These are phyloP conservation scores for Aspergillus egyptiacus DNA, from an alignment of 495 filamentous ascomycete species.

Conservation along the genomic window DNA sequence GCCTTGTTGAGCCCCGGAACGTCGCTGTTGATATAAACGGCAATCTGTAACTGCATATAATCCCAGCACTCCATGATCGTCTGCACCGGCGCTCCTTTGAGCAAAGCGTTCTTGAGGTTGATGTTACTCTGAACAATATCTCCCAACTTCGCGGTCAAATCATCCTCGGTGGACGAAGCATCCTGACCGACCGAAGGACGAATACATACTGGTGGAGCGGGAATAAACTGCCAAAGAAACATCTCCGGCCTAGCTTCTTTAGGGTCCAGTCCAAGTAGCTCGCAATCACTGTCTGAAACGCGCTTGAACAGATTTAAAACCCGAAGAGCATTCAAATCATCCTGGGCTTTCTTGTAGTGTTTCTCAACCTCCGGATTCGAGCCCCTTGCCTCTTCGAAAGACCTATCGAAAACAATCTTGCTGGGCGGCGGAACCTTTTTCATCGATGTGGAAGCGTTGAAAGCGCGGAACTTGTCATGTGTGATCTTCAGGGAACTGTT, in stretches of 20 bases:
- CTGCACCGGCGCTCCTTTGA: slow-evolving; percentile 73
- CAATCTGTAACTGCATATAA: slow-evolving; percentile 87
- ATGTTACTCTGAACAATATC: slow-evolving; percentile 90
- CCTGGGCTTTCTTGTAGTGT: slow-evolving; percentile 81
- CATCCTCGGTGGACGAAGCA: slow-evolving; percentile 86
- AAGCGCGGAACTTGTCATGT: slow-evolving; percentile 87
- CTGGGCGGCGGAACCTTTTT: slow-evolving; percentile 73
- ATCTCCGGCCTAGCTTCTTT: slow-evolving; percentile 86
- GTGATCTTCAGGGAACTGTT: slow-evolving; percentile 74
- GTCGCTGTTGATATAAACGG: slow-evolving; percentile 96
- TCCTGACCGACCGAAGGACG: slow-evolving; percentile 91
- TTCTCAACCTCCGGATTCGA: slow-evolving; percentile 78
- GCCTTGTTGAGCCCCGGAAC: slow-evolving; percentile 79
- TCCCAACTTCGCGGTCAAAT: slow-evolving; percentile 87
- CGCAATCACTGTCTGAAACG: slow-evolving; percentile 80
- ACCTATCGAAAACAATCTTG: slow-evolving; percentile 77
- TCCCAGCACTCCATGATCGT: slow-evolving; percentile 99
- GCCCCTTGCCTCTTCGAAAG: slow-evolving; percentile 70
- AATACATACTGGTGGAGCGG: slow-evolving; percentile 88
- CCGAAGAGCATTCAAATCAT: slow-evolving; percentile 85
- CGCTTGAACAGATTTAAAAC: slow-evolving; percentile 86
- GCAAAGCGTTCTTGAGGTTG: slow-evolving; percentile 68
- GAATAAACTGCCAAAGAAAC: slow-evolving; percentile 96
- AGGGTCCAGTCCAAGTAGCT: slow-evolving; percentile 82
- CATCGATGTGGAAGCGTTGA: slow-evolving; percentile 75